Evolutionary conservation across 164 flowering plant genomes (phyloP).

Genomic region (Chimonanthus praecox): DNA sequence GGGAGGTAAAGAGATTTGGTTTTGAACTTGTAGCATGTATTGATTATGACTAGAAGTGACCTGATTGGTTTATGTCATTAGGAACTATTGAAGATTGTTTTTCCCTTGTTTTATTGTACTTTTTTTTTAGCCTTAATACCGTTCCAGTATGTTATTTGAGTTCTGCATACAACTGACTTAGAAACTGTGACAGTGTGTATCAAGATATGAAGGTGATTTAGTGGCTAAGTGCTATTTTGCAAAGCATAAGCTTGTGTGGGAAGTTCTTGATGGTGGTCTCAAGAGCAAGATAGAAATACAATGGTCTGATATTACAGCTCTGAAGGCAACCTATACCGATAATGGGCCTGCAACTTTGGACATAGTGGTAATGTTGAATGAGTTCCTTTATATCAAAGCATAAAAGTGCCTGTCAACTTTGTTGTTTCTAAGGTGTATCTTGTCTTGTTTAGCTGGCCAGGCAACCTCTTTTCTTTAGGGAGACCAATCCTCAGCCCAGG

Average conservation of each 20-base stretch:
- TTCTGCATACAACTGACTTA: not conserved
- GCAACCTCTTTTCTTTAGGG: slow-evolving; percentile 79
- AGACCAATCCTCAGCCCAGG: slow-evolving; percentile 89
- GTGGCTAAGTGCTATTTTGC: slow-evolving; percentile 90
- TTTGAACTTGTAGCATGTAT: not conserved
- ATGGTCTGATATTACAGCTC: slow-evolving; percentile 79
- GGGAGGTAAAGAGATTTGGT: slow-evolving; percentile 55
- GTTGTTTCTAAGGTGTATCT: not conserved
- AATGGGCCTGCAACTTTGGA: slow-evolving; percentile 56
- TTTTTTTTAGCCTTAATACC: not conserved
- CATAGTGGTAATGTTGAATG: slow-evolving; percentile 53
- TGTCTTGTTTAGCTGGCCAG: slow-evolving; percentile 51
- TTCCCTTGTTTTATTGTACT: not conserved
- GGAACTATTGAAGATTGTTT: not conserved
- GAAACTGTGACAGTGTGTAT: slow-evolving; percentile 43
- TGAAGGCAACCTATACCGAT: slow-evolving; percentile 70
- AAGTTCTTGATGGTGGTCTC: slow-evolving; percentile 79
- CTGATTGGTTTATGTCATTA: too few relatives aligned
- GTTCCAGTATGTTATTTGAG: not conserved
- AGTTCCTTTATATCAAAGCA: not conserved
- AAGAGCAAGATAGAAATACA: slow-evolving; percentile 91
- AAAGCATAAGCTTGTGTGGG: slow-evolving; percentile 92
- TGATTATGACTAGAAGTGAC: not conserved
- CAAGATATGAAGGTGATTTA: slow-evolving; percentile 81
- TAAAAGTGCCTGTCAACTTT: not conserved